Evolutionary conservation across 768 basidiomycete species (phyloP).

Genomic region (Xerocomellus chrysenteron): DNA sequence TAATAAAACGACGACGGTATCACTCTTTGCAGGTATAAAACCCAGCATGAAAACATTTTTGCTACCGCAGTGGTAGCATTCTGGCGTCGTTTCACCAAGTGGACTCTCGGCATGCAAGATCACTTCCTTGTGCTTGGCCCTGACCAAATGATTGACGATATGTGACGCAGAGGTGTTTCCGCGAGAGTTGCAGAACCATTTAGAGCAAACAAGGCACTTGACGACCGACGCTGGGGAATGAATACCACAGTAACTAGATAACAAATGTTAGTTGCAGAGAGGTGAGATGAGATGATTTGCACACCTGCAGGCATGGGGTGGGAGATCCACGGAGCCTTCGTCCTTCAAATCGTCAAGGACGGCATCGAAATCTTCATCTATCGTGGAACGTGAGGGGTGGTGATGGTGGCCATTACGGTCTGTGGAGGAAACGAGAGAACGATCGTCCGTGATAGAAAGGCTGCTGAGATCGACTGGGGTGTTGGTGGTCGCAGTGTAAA

Average conservation of each 20-base stretch:
- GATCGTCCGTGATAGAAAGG: constrained; percentile 68
- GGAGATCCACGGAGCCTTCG: constrained; percentile 73
- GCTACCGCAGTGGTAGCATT: constrained; percentile 99
- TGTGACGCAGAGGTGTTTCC: constrained; percentile 98
- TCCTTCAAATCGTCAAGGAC: constrained; percentile 89
- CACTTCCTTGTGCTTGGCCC: constrained; percentile 99
- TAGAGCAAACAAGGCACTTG: constrained; percentile 87
- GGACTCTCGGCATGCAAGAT: constrained; percentile 94
- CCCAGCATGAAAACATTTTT: constrained; percentile 99
- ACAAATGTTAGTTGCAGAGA: constrained; percentile 10
- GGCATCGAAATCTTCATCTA: constrained; percentile 87
- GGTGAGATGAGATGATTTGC: constrained; percentile 20
- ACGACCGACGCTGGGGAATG: constrained; percentile 97
- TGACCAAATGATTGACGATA: constrained; percentile 98
- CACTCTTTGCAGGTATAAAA: constrained; percentile 98
- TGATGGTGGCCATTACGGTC: constrained; percentile 41
- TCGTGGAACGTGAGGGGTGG: constrained; percentile 32
- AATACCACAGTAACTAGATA: constrained; percentile 89
- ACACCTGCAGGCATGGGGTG: constrained; percentile 94
- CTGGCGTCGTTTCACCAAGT: constrained; percentile 94
- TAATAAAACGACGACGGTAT: constrained; percentile 95
- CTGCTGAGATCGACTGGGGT: constrained; percentile 60
- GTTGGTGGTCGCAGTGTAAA: constrained; percentile 72
- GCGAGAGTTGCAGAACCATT: constrained; percentile 99
- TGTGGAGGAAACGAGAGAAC: constrained; percentile 42